Evolutionary conservation across 805 yeast species (phyloP), one percentile per base, ranked within the genome.

Genomic region (Candida suzukii): DNA sequence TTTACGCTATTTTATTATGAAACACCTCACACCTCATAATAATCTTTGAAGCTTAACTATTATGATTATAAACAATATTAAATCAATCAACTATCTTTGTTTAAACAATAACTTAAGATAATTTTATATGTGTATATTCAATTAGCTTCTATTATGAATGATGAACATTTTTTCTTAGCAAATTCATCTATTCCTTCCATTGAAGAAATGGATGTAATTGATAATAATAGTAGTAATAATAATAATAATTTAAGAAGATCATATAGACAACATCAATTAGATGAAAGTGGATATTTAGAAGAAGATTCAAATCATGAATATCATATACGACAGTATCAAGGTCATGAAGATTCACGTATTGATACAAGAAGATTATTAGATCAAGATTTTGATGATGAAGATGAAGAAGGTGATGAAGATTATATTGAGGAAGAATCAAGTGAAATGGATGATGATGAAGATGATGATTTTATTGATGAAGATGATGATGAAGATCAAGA

Each of bases 351-450:
- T 26, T 5, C n/a, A 10, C 29, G 14, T 26, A 4, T 12, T 26
- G 14, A 5, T 11, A 12, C 14, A 13, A 12, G 4, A 4, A 26
- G 5, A 4, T 13, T 26, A 26, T 12, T 26, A 26, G 30, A 18
- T 11, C 37, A 40, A 20, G 16, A 35, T n/a, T 7, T 28, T 6
- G 39, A 36, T 4, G 39, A 40, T 31, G 30, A 34, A 11, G 37
- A 31, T 10, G 29, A 21, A 8, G 27, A 24, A 5, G 35, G 19
- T 18, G 36, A 33, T 5, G 44, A 38, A 8, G 17, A 32, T 19
- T 22, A 25, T n/a, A 17, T 26, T 26, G 31, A 20, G 30, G 43
- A 37, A 21, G 21, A 33, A 16, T 41, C 43, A 17, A 13, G 20
- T 17, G 33, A 34, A 29, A 32, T 31, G 6, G 10, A 18, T 12